These are phyloP conservation scores for Aspergillus texensis DNA, from an alignment of 2,329 filamentous ascomycete genomes.

Conservation along the genomic window DNA sequence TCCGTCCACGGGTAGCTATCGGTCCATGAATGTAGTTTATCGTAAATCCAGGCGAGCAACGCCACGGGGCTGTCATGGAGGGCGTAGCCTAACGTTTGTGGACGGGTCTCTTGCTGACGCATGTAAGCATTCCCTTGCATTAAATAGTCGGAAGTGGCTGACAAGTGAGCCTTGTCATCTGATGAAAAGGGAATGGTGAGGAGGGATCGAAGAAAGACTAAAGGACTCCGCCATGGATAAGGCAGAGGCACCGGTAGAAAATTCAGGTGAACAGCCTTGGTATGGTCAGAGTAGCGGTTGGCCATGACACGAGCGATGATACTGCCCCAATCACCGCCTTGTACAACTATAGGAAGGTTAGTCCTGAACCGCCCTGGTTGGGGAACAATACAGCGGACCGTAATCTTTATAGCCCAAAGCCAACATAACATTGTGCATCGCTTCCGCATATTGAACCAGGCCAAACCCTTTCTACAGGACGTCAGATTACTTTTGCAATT, in stretches of 20 bases:
- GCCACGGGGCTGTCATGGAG: conserved; percentile 71
- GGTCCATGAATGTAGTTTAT: conserved; percentile 78
- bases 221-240: conserved; percentile 54
- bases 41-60: conserved; percentile 76
- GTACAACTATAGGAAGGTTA: conserved; percentile 37
- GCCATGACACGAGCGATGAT: conserved; percentile 66
- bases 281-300: conserved; percentile 59
- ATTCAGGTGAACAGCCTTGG: conserved; percentile 66
- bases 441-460: conserved; percentile 64
- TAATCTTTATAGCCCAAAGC: conserved; percentile 67
- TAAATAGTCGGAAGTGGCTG: conserved; percentile 26
- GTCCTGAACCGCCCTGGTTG: too few species aligned
- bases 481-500: neutral
- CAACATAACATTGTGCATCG: conserved; percentile 69
- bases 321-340: conserved; percentile 73
- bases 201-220: conserved; percentile 50
- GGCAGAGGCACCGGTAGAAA: conserved; percentile 56
- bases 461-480: conserved; percentile 57
- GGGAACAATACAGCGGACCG: conserved; percentile 30
- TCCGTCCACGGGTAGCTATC: conserved; percentile 73
- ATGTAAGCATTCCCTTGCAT: conserved; percentile 54
- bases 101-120: conserved; percentile 65
- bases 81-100: conserved; percentile 71
- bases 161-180: conserved; percentile 26
- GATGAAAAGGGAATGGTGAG: conserved; percentile 33